Evolutionary conservation across 768 basidiomycete genomes (phyloP).

Genomic region (Gyrodon lividus): DNA sequence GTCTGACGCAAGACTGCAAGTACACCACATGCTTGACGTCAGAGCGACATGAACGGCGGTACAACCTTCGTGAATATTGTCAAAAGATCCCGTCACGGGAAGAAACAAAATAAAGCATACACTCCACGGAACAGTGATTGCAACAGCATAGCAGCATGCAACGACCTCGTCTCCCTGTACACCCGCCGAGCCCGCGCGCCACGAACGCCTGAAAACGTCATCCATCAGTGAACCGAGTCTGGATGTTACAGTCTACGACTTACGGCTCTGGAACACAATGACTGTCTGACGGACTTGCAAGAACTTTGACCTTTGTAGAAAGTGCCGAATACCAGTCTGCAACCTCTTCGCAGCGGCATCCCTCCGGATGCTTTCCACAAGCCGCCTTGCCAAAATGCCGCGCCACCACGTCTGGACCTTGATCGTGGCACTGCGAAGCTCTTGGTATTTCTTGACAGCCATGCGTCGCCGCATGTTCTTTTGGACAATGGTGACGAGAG

Average conservation of each 20-base stretch:
- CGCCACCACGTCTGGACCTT: slow-evolving; percentile 95
- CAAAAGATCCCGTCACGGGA: background rate
- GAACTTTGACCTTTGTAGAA: slow-evolving; percentile 71
- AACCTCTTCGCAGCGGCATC: slow-evolving; percentile 74
- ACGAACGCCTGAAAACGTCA: slow-evolving; percentile 55
- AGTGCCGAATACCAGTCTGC: slow-evolving; percentile 71
- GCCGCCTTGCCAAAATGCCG: slow-evolving; percentile 70
- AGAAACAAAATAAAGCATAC: slow-evolving; percentile 50
- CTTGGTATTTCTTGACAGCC: slow-evolving; percentile 77
- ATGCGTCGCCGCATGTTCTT: slow-evolving; percentile 92
- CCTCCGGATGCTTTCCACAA: slow-evolving; percentile 69
- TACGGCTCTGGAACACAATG: slow-evolving; percentile 81
- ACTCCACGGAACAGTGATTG: slow-evolving; percentile 87
- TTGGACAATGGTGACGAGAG: slow-evolving; percentile 92
- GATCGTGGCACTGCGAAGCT: slow-evolving; percentile 71
- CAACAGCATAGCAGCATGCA: slow-evolving; percentile 64
- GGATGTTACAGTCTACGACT: slow-evolving; percentile 34
- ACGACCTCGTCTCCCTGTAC: slow-evolving; percentile 54
- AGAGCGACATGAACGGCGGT: slow-evolving; percentile 50
- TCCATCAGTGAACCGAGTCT: slow-evolving; percentile 7
- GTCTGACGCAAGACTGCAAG: slow-evolving; percentile 89
- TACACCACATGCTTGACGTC: slow-evolving; percentile 77
- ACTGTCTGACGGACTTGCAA: slow-evolving; percentile 59
- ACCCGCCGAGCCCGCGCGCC: slow-evolving; percentile 66
- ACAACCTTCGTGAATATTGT: slow-evolving; percentile 41